phyloP scores from a whole-genome alignment of 148 eudicot genomes.

The Diospyros kaki region DNA sequence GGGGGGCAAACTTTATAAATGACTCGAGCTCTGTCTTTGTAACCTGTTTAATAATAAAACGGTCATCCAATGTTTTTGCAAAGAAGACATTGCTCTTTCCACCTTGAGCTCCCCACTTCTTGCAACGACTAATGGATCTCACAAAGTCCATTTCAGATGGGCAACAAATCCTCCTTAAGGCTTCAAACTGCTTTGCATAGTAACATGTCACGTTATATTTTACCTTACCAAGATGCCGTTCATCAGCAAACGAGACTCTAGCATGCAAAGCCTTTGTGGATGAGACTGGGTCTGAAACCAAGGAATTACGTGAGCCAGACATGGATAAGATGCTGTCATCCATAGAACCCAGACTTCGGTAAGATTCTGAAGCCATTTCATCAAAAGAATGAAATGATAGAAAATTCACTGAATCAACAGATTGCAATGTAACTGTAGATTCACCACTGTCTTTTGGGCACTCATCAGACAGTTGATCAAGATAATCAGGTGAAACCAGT shows the following conservation, averaged over 20 bases:
- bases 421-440: conserved; percentile 41
- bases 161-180: conserved; percentile 83
- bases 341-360: conserved; percentile 58
- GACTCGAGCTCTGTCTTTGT: conserved; percentile 97
- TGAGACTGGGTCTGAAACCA: conserved; percentile 49
- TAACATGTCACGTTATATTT: conserved; percentile 81
- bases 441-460: conserved; percentile 53
- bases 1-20: conserved; percentile 77
- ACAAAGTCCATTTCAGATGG: conserved; percentile 79
- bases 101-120: conserved; percentile 69
- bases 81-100: no score
- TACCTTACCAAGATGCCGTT: conserved; percentile 65
- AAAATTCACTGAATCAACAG: conserved; percentile 44
- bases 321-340: conserved; percentile 61
- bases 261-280: conserved; percentile 35
- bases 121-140: conserved; percentile 86
- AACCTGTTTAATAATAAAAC: conserved; percentile 24
- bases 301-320: conserved; percentile 46
- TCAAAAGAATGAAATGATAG: conserved; percentile 50
- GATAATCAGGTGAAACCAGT: conserved; percentile 57
- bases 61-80: conserved; percentile 72
- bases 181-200: conserved; percentile 80
- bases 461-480: conserved; percentile 59
- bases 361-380: conserved; percentile 51
- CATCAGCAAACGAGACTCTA: conserved; percentile 40